Base-by-base conservation (phyloP, 2,329 filamentous ascomycete species). In the Monosporascus sp. region DNA sequence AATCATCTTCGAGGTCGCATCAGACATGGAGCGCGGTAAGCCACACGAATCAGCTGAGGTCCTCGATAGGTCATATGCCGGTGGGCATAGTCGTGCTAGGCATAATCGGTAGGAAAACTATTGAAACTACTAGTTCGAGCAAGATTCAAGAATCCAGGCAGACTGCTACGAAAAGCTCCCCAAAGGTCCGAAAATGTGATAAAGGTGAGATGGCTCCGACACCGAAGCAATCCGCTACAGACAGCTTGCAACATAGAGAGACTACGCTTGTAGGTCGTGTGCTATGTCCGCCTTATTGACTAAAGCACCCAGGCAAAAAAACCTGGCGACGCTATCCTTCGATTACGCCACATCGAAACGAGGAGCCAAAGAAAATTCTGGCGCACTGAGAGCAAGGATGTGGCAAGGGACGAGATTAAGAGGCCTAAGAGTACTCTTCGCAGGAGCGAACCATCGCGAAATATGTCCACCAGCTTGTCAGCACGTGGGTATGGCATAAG, bases 281-380 rank as follows among this genome's bases (percentile, higher is more conserved):
- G 24, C 48, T 59, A 42, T 66, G 61, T 49, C 63, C 65, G 17
- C 64, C 65, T 6, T 47, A 55, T 47, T 68, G 65, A 64, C 47
- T 68, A n/a, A 65, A 54, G 45, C 53, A 53, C 27, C 67, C 64
- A 20, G 55, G 54, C 24, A 60, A 63, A 55, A 50, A 55, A 57
- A 55, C 59, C n/a, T 51, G 59, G 59, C 18, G 50, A 62, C 49
- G 62, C 61, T 42, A 59, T 42, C 24, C 56, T 49, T 51, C 57
- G 54, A 47, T 54, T 67, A 17, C 60, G 56, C 6, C 63, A 62
- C 49, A 52, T 68, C 31, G 38, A 60, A 1, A 54, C 54, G 2
- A 56, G 49, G 14, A 58, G 44, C 25, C 54, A 58, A 14, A 46
- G 54, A 31, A 20, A 52, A 39, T 20, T 55, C 22, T 54, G 49